phyloP scores from a whole-genome alignment of 768 basidiomycete genomes.

The Cytidiella melzeri region DNA sequence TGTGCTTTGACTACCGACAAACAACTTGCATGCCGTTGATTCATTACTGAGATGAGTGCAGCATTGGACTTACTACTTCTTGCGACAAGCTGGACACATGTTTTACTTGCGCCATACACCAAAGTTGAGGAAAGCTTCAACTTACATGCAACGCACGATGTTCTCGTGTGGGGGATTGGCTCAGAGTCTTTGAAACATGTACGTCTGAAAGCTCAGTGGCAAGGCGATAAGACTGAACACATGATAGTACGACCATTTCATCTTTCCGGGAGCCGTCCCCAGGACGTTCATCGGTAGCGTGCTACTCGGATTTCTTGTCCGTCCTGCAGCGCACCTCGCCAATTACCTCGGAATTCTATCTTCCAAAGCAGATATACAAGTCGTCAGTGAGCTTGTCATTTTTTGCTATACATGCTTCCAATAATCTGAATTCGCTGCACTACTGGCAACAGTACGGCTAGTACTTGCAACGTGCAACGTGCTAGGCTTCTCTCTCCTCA shows the following conservation, averaged over 20 bases:
- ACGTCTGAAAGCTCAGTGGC: slow-evolving; percentile 18
- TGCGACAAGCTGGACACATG: slow-evolving; percentile 52
- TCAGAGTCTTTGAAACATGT: slow-evolving; percentile 42
- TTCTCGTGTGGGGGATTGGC: slow-evolving; percentile 66
- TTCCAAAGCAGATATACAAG: slow-evolving; percentile 64
- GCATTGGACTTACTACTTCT: slow-evolving; percentile 47
- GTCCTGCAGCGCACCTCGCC: slow-evolving; percentile 41
- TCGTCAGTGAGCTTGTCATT: slow-evolving; percentile 47
- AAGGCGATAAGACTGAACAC: background rate
- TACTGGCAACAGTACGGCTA: slow-evolving; percentile 53
- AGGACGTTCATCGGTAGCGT: slow-evolving; percentile 80
- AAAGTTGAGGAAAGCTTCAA: slow-evolving; percentile 99
- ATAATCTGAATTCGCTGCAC: background rate
- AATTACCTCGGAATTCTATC: slow-evolving; percentile 35
- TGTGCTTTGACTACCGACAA: background rate
- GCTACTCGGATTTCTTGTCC: slow-evolving; percentile 52
- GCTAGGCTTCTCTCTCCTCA: slow-evolving; percentile 52
- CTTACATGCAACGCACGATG: slow-evolving; percentile 86
- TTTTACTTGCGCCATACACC: slow-evolving; percentile 77
- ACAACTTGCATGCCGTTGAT: background rate
- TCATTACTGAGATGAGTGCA: slow-evolving; percentile 25
- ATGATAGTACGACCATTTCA: slow-evolving; percentile 81
- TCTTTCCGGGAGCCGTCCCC: slow-evolving; percentile 86
- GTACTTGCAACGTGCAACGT: slow-evolving; percentile 65
- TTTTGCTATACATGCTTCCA: background rate